Evolutionary conservation across 257 asterid genomes (phyloP).

Genomic region (Thymus mandschuricus): DNA sequence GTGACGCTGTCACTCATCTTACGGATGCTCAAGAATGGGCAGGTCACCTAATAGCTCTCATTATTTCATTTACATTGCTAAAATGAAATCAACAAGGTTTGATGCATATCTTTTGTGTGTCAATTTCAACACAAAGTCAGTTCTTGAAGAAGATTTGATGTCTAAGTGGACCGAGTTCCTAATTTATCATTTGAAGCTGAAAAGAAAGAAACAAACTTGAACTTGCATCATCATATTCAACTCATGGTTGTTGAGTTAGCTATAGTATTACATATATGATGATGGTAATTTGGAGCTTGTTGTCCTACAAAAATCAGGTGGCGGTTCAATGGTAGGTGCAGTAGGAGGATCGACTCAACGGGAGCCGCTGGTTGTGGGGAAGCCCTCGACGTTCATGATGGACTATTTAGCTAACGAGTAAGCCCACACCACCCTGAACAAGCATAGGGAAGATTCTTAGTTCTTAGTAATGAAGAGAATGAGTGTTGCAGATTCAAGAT

Average conservation of each 20-base stretch:
- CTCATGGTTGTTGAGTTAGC: too few relatives aligned
- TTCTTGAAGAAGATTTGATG: not conserved
- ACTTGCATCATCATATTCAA: too few relatives aligned
- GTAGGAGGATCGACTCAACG: constrained; percentile 82
- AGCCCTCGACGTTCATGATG: constrained; percentile 99
- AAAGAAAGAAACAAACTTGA: too few relatives aligned
- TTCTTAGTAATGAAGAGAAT: not conserved
- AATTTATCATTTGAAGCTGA: too few relatives aligned
- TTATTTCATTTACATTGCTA: not conserved
- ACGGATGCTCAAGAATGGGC: constrained; percentile 99
- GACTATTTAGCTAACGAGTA: constrained; percentile 89
- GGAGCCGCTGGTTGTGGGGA: constrained; percentile 93
- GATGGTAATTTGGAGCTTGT: too few relatives aligned
- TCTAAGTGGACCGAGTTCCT: too few relatives aligned
- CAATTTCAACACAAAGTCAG: not conserved
- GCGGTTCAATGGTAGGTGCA: constrained; percentile 96
- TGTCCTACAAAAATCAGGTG: constrained; percentile 47
- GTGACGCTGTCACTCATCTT: constrained; percentile 99
- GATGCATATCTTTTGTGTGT: too few relatives aligned
- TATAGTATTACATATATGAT: too few relatives aligned
- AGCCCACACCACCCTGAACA: constrained; percentile 13
- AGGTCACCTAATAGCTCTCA: constrained; percentile 47
- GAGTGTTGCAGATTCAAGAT: constrained; percentile 66
- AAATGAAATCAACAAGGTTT: too few relatives aligned
- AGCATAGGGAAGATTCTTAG: not conserved